A percentile compares a stretch with the other conserved stretches of the same genome.
These are phyloP conservation scores for Cladosporium sp. DNA, from an alignment of 2,329 filamentous ascomycete genomes.

Conservation along the genomic window DNA sequence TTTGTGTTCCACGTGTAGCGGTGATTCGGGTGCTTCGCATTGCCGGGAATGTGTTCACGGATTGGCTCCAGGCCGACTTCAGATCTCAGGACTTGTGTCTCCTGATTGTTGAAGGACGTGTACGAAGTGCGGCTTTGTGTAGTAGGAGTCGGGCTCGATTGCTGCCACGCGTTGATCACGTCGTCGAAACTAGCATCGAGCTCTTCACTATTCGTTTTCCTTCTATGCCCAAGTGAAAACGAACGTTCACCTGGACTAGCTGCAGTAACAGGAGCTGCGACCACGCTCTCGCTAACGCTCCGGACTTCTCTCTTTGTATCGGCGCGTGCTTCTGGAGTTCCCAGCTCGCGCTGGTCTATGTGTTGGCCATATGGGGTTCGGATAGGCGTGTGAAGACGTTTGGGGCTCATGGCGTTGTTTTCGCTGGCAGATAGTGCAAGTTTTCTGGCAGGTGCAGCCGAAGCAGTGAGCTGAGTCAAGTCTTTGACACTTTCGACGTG, in stretches of 20 bases:
- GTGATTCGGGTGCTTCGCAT: constrained; percentile 17
- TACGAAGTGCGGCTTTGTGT: background rate
- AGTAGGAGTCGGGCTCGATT: background rate
- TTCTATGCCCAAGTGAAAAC: background rate
- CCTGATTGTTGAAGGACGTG: background rate
- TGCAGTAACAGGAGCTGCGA: no score
- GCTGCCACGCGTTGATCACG: constrained; percentile 7
- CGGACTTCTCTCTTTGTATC: no score
- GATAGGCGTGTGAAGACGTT: no score
- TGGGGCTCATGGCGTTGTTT: background rate
- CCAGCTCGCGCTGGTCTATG: background rate
- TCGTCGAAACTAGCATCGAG: background rate
- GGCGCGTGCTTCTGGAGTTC: no score
- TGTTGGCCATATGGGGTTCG: background rate
- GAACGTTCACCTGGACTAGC: background rate
- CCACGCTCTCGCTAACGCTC: no score
- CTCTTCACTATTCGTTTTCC: background rate
- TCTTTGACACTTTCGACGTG: background rate
- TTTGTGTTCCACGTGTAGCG: constrained; percentile 16
- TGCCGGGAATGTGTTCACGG: background rate
- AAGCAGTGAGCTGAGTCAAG: background rate
- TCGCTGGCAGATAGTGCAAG: background rate
- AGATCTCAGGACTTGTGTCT: constrained; percentile 9
- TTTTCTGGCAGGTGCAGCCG: background rate
- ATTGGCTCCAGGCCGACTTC: constrained; percentile 12